These are phyloP conservation scores for Annulohypoxylon stygium DNA, from an alignment of 495 filamentous ascomycete genomes.

Conservation along the genomic window DNA sequence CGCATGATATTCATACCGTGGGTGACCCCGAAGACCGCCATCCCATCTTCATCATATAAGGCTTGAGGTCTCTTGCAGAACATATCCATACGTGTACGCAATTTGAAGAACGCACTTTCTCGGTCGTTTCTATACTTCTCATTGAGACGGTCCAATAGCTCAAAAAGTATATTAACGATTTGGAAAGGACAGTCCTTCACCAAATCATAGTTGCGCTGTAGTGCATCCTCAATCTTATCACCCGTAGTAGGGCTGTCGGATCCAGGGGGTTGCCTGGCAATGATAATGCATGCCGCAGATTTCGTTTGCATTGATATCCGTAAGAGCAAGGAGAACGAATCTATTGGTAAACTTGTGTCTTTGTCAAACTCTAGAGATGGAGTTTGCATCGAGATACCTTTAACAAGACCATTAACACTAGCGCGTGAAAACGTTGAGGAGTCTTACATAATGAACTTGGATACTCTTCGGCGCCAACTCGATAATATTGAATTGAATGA, in stretches of 20 bases:
- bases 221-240: background rate
- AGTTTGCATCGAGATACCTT: constrained; percentile 13
- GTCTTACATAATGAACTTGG: constrained; percentile 10
- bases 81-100: background rate
- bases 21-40: background rate
- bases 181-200: constrained; percentile 16
- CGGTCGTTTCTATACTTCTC: background rate
- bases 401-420: background rate
- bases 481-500: background rate
- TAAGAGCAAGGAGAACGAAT: background rate
- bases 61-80: background rate
- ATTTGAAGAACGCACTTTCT: background rate
- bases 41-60: background rate
- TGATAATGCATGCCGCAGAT: background rate
- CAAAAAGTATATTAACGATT: constrained; percentile 13
- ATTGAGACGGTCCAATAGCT: background rate
- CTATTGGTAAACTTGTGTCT: background rate
- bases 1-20: constrained; percentile 12
- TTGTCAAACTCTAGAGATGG: background rate
- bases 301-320: background rate
- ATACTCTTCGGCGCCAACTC: background rate
- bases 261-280: background rate
- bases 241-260: background rate
- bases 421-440: background rate
- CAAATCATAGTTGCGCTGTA: background rate